These are phyloP conservation scores for Fusarium domesticum DNA, from an alignment of 2,329 filamentous ascomycete genomes.

Conservation along the genomic window DNA sequence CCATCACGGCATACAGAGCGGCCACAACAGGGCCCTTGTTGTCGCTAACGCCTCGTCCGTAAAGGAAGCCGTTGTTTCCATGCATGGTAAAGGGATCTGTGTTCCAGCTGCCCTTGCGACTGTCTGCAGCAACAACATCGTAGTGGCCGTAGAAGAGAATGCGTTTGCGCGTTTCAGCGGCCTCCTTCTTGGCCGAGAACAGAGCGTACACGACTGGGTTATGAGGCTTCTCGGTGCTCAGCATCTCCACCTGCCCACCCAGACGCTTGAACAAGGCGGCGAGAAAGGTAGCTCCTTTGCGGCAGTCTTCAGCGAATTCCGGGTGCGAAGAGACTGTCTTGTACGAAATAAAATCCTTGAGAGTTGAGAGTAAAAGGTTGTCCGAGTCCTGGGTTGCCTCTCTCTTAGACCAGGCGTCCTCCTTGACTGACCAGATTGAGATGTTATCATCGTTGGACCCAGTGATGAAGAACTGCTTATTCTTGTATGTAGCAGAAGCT, in stretches of 20 bases:
- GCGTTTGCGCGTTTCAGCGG: slow-evolving; percentile 68
- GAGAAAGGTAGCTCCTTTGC: slow-evolving; percentile 86
- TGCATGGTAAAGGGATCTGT: slow-evolving; percentile 86
- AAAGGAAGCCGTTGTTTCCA: slow-evolving; percentile 87
- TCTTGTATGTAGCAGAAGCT: slow-evolving; percentile 65
- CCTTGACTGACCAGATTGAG: slow-evolving; percentile 77
- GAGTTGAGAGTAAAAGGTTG: slow-evolving; percentile 63
- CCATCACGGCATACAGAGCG: slow-evolving; percentile 88
- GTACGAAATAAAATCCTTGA: slow-evolving; percentile 85
- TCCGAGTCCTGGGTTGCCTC: slow-evolving; percentile 38
- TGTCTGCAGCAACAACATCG: slow-evolving; percentile 89
- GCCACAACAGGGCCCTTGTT: slow-evolving; percentile 97
- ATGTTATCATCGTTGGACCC: slow-evolving; percentile 90
- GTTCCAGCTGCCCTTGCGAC: slow-evolving; percentile 77
- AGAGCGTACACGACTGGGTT: slow-evolving; percentile 94
- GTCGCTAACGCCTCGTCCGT: slow-evolving; percentile 93
- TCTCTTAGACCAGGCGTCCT: slow-evolving; percentile 33
- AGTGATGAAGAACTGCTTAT: slow-evolving; percentile 83
- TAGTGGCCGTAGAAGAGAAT: slow-evolving; percentile 98
- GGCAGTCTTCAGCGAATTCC: slow-evolving; percentile 86
- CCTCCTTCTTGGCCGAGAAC: slow-evolving; percentile 72
- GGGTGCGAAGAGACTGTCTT: slow-evolving; percentile 86
- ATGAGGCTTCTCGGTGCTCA: slow-evolving; percentile 74
- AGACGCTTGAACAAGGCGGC: slow-evolving; percentile 89
- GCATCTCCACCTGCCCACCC: slow-evolving; percentile 83